These are phyloP conservation scores for Lentinus brumalis DNA, from an alignment of 768 basidiomycete species.

Conservation along the genomic window DNA sequence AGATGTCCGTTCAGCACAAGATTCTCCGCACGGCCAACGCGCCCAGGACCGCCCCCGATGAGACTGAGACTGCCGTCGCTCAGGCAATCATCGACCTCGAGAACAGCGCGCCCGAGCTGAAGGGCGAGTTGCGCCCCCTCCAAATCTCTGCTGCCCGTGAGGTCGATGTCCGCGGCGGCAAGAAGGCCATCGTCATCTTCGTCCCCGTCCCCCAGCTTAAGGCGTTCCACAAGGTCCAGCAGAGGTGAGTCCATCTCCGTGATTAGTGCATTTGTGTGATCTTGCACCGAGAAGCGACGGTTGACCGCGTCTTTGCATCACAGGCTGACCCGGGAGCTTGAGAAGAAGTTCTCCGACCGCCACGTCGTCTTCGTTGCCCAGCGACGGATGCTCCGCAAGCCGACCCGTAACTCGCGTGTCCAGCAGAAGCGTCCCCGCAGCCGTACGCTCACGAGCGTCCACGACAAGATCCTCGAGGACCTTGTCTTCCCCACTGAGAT, in stretches of 20 bases:
- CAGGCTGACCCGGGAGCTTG: conserved; percentile 96
- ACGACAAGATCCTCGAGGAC: conserved; percentile 98
- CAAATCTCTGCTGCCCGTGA: conserved; percentile 99
- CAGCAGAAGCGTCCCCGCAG: conserved; percentile 96
- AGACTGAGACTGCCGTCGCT: conserved; percentile 87
- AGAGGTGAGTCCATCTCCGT: conserved; percentile 58
- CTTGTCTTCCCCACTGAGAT: conserved; percentile 99
- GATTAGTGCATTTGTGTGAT: background rate
- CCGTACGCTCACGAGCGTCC: conserved; percentile 95
- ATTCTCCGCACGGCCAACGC: conserved; percentile 97
- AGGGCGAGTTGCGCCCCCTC: conserved; percentile 90
- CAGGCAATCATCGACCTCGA: conserved; percentile 98
- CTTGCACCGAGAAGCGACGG: background rate
- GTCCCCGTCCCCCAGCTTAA: conserved; percentile 97
- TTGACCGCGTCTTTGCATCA: conserved; percentile 1
- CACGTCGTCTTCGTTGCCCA: conserved; percentile 99
- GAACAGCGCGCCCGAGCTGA: conserved; percentile 97
- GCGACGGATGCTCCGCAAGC: conserved; percentile 97
- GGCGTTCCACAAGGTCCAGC: conserved; percentile 98
- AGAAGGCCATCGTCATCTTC: conserved; percentile 99
- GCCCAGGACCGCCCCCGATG: conserved; percentile 84
- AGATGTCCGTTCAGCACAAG: conserved; percentile 84
- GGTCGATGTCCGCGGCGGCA: conserved; percentile 98
- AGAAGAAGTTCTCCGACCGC: conserved; percentile 99
- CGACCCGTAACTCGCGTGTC: conserved; percentile 89